Base-by-base conservation (phyloP, 148 eudicot genomes). In the Diospyros kaki region DNA sequence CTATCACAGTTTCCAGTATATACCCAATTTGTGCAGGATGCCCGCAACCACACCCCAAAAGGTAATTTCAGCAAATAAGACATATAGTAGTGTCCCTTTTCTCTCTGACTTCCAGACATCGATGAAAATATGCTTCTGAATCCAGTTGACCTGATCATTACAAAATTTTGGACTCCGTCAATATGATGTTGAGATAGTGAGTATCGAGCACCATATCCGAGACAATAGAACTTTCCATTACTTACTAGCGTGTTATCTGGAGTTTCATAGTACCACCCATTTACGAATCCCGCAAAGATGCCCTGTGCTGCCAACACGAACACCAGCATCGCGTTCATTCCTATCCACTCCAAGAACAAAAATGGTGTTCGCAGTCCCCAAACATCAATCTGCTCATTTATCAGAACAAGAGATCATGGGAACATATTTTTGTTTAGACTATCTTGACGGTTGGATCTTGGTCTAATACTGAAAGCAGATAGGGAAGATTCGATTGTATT, bases 301-400 rank as follows among this genome's bases (percentile, higher is more conserved):
- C 85, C 89, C 72, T 83, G 83, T 9, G 89, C 89, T 38, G 75
- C 89, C 84, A 83, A 38, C 11, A 86, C 89, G n/a, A 81, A 86
- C 45, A 86, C 87, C 58, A 86, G 72, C 89, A 86, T 86, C 10
- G 87, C 89, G 15, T 86, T 86, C 85, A 83, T 79, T 58, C 89
- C 89, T 56, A 83, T 86, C 89, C 89, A 86, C 77, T 83, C 83
- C 54, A 86, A 66, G 72, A 83, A 82, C 69, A 86, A 54, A 69
- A 86, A 86, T 55, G 89, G 89, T 10, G 66, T 83, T 9, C 83
- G 83, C 9, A 71, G n/a, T 69, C 87, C 89, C 89, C 76, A 81
- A 44, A 84, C 79, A 77, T 86, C 89, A 42, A 86, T 86, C 89
- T 86, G 85, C 66, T 52, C 53, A 69, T 52, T 59, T 71, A 13